phyloP scores from a whole-genome alignment of 2,329 filamentous ascomycete genomes.

The Microsporum ferrugineum region DNA sequence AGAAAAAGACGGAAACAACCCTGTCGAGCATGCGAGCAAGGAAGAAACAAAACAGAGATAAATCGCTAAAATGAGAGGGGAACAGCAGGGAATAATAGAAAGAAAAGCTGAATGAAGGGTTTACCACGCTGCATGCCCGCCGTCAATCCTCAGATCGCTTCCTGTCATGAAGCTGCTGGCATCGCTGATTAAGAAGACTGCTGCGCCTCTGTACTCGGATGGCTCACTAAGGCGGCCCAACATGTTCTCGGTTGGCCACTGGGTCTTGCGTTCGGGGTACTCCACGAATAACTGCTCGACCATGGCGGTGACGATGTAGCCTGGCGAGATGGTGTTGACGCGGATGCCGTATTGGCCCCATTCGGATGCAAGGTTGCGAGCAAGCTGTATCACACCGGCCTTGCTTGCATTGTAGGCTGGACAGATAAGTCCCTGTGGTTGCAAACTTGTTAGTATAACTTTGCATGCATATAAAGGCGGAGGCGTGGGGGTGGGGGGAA shows the following conservation, averaged over 20 bases:
- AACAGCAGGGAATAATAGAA: background rate
- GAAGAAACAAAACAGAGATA: background rate
- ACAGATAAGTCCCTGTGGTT: constrained; percentile 35
- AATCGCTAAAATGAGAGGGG: background rate
- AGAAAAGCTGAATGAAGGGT: background rate
- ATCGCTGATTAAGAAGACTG: constrained; percentile 38
- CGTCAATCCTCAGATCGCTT: constrained; percentile 44
- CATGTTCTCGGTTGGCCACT: constrained; percentile 82
- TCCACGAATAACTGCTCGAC: constrained; percentile 37
- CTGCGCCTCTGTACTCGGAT: constrained; percentile 53
- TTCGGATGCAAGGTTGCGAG: constrained; percentile 38
- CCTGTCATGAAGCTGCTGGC: constrained; percentile 47
- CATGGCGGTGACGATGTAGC: constrained; percentile 39
- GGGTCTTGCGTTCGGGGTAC: constrained; percentile 67
- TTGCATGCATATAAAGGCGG: background rate
- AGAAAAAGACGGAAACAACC: background rate
- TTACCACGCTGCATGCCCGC: constrained; percentile 45
- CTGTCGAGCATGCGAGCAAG: background rate
- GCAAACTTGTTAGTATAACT: background rate
- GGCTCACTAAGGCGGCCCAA: constrained; percentile 56
- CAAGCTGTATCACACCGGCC: constrained; percentile 38
- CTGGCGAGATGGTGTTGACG: constrained; percentile 39
- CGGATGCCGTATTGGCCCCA: constrained; percentile 40
- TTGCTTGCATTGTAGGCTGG: constrained; percentile 41
- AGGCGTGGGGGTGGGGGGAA: background rate